phyloP scores from a whole-genome alignment of 2,329 filamentous ascomycete species.

The Coleophoma cylindrospora region DNA sequence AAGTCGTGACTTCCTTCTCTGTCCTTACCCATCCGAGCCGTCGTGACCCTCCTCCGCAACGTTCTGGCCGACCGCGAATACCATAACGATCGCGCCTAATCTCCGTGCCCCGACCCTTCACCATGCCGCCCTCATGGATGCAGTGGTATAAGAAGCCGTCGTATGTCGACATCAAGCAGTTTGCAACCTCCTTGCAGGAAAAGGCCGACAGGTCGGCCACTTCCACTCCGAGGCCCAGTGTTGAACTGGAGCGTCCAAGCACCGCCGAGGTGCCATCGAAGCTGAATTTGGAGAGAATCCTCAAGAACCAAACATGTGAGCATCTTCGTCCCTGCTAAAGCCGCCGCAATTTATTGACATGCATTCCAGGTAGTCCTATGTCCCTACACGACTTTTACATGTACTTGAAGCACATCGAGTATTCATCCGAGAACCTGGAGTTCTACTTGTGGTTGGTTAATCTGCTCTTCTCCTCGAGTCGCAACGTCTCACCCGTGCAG shows the following conservation, averaged over 20 bases:
- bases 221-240: slow-evolving; percentile 24
- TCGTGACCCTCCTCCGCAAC: no score
- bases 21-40: no score
- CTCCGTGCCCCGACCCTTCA: not conserved
- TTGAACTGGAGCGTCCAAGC: slow-evolving; percentile 29
- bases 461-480: no score
- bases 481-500: slow-evolving; percentile 15
- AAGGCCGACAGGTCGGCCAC: slow-evolving; percentile 2
- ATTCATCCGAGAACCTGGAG: slow-evolving; percentile 43
- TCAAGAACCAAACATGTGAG: slow-evolving; percentile 42
- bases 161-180: slow-evolving; percentile 41
- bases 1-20: no score
- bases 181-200: slow-evolving; percentile 31
- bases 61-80: no score
- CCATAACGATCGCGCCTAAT: no score
- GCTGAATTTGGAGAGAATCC: slow-evolving; percentile 38
- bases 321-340: not conserved
- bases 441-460: slow-evolving; percentile 40
- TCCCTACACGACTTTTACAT: slow-evolving; percentile 45
- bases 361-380: slow-evolving; percentile 37
- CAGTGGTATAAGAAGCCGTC: slow-evolving; percentile 45
- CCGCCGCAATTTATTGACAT: not conserved
- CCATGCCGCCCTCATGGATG: slow-evolving; percentile 25
- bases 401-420: slow-evolving; percentile 45
- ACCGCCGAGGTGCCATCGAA: slow-evolving; percentile 33